phyloP scores from a whole-genome alignment of 306 rosid genomes.

The Vicia sativa region DNA sequence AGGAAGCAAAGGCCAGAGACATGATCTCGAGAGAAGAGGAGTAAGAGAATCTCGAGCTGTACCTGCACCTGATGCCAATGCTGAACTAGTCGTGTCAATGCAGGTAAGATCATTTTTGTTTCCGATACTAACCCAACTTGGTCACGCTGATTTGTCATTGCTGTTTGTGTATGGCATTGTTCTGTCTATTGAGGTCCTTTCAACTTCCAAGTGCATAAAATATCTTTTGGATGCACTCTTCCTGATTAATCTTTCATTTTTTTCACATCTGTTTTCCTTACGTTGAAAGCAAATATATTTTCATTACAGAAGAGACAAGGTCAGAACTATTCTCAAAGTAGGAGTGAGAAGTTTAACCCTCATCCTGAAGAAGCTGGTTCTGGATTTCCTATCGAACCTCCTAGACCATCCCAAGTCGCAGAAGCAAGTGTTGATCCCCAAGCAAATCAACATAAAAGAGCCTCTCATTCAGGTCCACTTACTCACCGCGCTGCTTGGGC shows the following conservation, averaged over 20 bases:
- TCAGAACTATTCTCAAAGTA: conserved; percentile 71
- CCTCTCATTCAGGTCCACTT: conserved; percentile 98
- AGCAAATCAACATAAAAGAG: conserved; percentile 81
- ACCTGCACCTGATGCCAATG: conserved; percentile 99
- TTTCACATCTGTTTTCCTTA: conserved; percentile 9
- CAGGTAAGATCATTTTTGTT: conserved; percentile 62
- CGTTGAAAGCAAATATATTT: conserved; percentile 10
- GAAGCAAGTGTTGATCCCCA: conserved; percentile 56
- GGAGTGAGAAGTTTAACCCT: conserved; percentile 97
- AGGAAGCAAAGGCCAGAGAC: conserved; percentile 79
- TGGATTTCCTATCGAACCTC: conserved; percentile 99
- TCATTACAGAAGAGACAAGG: conserved; percentile 83
- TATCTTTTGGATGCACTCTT: conserved; percentile 3
- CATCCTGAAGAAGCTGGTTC: conserved; percentile 96
- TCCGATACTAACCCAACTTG: not conserved
- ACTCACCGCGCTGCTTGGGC: conserved; percentile 89
- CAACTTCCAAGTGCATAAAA: conserved; percentile 8
- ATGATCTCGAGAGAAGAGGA: conserved; percentile 77
- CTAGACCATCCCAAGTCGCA: conserved; percentile 83
- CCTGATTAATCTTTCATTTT: conserved; percentile 1
- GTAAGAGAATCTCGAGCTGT: conserved; percentile 82
- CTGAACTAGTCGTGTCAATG: conserved; percentile 88
- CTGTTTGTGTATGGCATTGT: not conserved
- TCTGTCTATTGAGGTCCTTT: conserved; percentile 3
- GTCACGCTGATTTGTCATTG: not conserved